Evolutionary conservation across 306 rosid genomes (phyloP).

Genomic region (Bauhinia variegata): DNA sequence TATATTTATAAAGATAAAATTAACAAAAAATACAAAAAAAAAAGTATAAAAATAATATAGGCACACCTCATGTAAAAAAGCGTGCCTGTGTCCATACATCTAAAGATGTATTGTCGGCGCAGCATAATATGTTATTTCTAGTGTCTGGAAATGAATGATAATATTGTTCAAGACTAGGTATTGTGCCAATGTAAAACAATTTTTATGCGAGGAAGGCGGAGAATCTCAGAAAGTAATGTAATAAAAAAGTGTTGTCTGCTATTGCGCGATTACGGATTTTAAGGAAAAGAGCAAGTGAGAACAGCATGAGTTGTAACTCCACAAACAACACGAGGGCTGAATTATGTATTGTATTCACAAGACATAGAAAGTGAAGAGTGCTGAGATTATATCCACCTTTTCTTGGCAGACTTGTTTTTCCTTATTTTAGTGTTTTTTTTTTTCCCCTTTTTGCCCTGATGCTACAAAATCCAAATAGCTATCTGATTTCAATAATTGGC

Average conservation of each 20-base stretch:
- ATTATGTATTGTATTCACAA: conserved; percentile 15
- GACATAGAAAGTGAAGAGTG: conserved; percentile 22
- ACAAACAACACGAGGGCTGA: conserved; percentile 28
- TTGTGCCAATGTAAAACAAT: too few relatives aligned
- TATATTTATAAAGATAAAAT: too few relatives aligned
- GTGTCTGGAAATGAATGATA: too few relatives aligned
- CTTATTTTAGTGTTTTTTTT: too few relatives aligned
- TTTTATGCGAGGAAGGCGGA: too few relatives aligned
- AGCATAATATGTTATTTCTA: too few relatives aligned
- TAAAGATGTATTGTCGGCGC: background rate
- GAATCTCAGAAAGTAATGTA: background rate
- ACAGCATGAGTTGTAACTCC: conserved; percentile 31
- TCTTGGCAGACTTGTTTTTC: conserved; percentile 9
- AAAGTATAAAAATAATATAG: too few relatives aligned
- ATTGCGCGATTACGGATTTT: background rate
- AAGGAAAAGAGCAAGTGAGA: conserved; percentile 15
- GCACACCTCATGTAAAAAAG: too few relatives aligned
- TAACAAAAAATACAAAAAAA: too few relatives aligned
- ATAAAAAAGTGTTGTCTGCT: background rate
- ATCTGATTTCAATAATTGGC: too few relatives aligned
- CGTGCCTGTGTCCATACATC: conserved; percentile 20
- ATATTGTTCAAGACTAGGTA: too few relatives aligned
- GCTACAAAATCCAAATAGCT: background rate
- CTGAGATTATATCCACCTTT: conserved; percentile 13
- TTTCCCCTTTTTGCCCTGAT: too few relatives aligned